Base-by-base conservation (phyloP, 1,284 basidiomycete genomes). In the Testicularia cyperi region DNA sequence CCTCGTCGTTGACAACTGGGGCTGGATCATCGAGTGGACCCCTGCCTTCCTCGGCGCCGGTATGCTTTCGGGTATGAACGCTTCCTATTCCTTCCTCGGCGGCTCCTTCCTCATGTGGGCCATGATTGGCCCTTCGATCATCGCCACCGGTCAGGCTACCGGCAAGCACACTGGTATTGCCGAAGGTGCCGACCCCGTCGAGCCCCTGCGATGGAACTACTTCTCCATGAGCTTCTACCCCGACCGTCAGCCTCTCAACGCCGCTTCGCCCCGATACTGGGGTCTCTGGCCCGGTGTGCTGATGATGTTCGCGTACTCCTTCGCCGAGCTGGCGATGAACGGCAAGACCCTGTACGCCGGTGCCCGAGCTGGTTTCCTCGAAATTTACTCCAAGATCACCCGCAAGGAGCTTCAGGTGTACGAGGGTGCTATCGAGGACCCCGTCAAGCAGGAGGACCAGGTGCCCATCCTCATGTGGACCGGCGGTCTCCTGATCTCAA, bases 1-100 rank as follows among this genome's bases (percentile, higher is more conserved):
- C 61, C 83, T 86, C 53, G 75, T 78, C 15, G 73, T 84, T 30
- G 85, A 85, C 39, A 83, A 84, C 48, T 71, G 67, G 66, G 65
- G 64, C n/a, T 66, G 62, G 68, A 44, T 49, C 28, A 49, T 65
- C 35, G 48, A 68, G 80, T 80, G 83, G 61, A 86, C 84, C 0
- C 84, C 84, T 23, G 85, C 85, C 12, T 87, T 86, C 79, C 80
- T 83, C 52, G 85, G 84, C 52, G 83, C 82, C 43, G 85, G 85
- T 38, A 83, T 85, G 81, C 80, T 86, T 38, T 82, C 81, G 46
- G 85, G 84, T 39, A 75, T 85, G 65, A 86, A 86, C 57, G 82
- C 84, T 4, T 83, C 82, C 32, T 84, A 81, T 79, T 84, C 84
- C 65, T 86, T 85, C 79, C 79, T 84, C 36, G 81, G 80, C 39